A percentile compares a stretch with the other conserved stretches of the same genome.
These are phyloP conservation scores for Calendula officinalis DNA, from an alignment of 129 eudicot species.

Conservation along the genomic window DNA sequence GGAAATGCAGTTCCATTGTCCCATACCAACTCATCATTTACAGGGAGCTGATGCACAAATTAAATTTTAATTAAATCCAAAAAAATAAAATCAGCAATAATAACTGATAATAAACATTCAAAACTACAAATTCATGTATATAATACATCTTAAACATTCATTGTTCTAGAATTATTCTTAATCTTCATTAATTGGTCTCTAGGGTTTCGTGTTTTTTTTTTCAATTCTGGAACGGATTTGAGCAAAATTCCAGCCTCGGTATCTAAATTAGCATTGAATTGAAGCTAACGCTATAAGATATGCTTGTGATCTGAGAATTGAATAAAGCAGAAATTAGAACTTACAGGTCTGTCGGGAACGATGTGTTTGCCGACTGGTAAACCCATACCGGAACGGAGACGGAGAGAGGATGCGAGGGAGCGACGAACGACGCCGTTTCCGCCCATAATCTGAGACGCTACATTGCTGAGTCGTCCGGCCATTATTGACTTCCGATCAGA, in stretches of 20 bases:
- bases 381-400: constrained; percentile 96
- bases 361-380: constrained; percentile 96
- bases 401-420: constrained; percentile 68
- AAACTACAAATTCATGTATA: background rate
- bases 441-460: constrained; percentile 68
- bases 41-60: constrained; percentile 50
- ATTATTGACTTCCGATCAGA: constrained; percentile 37
- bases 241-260: background rate
- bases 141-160: background rate
- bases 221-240: background rate
- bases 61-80: background rate
- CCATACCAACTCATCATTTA: constrained; percentile 89
- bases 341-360: constrained; percentile 88
- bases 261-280: background rate
- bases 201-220: constrained; percentile 22
- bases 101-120: background rate
- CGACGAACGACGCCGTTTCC: constrained; percentile 82
- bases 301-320: constrained; percentile 9
- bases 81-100: background rate
- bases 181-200: constrained; percentile 18
- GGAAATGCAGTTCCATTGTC: constrained; percentile 93
- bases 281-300: background rate
- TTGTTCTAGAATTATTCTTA: background rate
- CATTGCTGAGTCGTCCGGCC: constrained; percentile 85
- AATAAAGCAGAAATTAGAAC: background rate